phyloP scores from a whole-genome alignment of 2,329 filamentous ascomycete genomes.

The Lecanosticta acicola region DNA sequence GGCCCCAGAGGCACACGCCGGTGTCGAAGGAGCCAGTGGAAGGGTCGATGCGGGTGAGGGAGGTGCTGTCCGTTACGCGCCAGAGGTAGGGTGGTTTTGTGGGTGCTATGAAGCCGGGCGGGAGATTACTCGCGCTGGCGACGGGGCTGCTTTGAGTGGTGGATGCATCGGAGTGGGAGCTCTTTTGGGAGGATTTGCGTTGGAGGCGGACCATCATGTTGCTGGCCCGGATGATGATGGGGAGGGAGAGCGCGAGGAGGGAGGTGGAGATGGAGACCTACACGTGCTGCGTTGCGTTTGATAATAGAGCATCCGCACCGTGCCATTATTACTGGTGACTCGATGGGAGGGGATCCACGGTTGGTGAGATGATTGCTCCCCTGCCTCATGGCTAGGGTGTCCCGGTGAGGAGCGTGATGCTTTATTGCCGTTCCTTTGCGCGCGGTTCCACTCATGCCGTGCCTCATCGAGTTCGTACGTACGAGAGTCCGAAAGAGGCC shows the following conservation, averaged over 20 bases:
- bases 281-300: too few species aligned
- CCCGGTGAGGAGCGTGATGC: neutral
- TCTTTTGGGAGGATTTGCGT: neutral
- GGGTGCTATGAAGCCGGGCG: neutral
- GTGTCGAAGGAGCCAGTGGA: constrained; percentile 13
- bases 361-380: neutral
- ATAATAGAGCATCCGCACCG: too few species aligned
- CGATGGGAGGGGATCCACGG: neutral
- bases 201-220: neutral
- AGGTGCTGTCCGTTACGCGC: constrained; percentile 14
- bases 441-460: neutral
- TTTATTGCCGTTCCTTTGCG: neutral
- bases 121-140: neutral
- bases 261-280: too few species aligned
- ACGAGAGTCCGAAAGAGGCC: too few species aligned
- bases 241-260: neutral
- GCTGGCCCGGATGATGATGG: too few species aligned
- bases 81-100: constrained; percentile 10
- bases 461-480: too few species aligned
- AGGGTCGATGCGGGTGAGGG: constrained; percentile 5
- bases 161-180: neutral
- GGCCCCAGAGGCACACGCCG: constrained; percentile 2
- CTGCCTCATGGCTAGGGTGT: neutral
- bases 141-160: neutral
- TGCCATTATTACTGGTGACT: too few species aligned